phyloP scores from a whole-genome alignment of 148 eudicot species.

The Hydrangea macrophylla region DNA sequence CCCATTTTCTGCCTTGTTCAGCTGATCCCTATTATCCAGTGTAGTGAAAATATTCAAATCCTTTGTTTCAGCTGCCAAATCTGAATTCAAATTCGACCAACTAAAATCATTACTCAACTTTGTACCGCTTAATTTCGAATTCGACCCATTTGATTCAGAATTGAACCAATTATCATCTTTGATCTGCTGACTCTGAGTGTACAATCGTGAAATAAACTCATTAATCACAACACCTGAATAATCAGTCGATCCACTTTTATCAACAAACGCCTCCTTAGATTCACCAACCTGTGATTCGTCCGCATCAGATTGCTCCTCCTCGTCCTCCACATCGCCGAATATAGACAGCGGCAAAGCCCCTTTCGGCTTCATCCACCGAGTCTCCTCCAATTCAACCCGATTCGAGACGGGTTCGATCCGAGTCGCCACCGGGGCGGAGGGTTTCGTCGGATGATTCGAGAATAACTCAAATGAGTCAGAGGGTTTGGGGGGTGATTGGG shows the following conservation, averaged over 20 bases:
- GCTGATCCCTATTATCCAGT: too few species aligned
- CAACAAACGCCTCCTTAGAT: constrained; percentile 1
- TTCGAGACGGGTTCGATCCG: background rate
- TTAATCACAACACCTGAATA: constrained; percentile 10
- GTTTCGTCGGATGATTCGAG: constrained; percentile 7
- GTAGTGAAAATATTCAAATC: too few species aligned
- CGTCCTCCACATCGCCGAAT: constrained; percentile 56
- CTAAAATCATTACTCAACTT: too few species aligned
- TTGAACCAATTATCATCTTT: constrained; percentile 13
- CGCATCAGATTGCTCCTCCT: constrained; percentile 10
- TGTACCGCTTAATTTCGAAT: too few species aligned
- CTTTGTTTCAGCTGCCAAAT: too few species aligned
- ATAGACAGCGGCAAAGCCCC: constrained; percentile 74
- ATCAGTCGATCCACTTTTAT: constrained; percentile 10
- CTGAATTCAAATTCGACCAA: too few species aligned
- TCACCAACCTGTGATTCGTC: constrained; percentile 4
- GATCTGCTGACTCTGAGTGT: constrained; percentile 3
- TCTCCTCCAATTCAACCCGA: background rate
- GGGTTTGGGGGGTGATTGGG: constrained; percentile 9
- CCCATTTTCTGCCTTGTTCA: constrained; percentile 6
- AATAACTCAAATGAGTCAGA: constrained; percentile 23
- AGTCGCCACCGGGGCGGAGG: background rate
- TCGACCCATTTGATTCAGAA: constrained; percentile 5
- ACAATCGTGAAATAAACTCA: constrained; percentile 27
- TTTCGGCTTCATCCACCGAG: constrained; percentile 32